phyloP scores from a whole-genome alignment of 1,284 basidiomycete species.

The Ganoderma meredithae region DNA sequence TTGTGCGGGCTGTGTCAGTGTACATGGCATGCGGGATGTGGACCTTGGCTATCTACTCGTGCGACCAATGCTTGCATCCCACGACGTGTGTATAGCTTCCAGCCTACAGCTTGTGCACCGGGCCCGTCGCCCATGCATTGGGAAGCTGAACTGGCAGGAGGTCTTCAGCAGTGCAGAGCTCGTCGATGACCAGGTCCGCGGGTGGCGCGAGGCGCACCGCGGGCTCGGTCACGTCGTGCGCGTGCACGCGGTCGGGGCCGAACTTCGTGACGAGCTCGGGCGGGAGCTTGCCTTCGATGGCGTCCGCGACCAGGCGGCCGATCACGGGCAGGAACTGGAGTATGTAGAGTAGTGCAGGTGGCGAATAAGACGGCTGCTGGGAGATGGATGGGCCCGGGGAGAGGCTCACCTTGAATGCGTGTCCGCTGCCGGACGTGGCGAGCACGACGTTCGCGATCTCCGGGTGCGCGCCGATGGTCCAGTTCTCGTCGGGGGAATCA shows the following conservation, averaged over 20 bases:
- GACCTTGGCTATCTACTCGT: not conserved
- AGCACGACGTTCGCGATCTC: slow-evolving; percentile 64
- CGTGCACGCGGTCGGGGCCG: slow-evolving; percentile 51
- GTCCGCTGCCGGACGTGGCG: slow-evolving; percentile 83
- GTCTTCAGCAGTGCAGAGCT: slow-evolving; percentile 60
- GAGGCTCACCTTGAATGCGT: slow-evolving; percentile 77
- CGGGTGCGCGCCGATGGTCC: slow-evolving; percentile 78
- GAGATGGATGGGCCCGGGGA: not conserved
- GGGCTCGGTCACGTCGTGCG: slow-evolving; percentile 44
- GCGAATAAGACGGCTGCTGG: not conserved
- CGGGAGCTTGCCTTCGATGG: slow-evolving; percentile 70
- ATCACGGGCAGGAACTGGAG: slow-evolving; percentile 83
- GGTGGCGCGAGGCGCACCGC: slow-evolving; percentile 32
- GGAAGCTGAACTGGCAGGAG: slow-evolving; percentile 38
- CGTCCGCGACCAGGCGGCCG: slow-evolving; percentile 76
- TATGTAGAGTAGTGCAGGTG: not conserved
- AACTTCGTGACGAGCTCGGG: slow-evolving; percentile 60
- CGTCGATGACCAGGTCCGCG: slow-evolving; percentile 52
- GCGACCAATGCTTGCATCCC: not conserved
- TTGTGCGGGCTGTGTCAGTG: not conserved
- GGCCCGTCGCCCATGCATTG: not conserved
- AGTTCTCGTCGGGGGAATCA: slow-evolving; percentile 80
- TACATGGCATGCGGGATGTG: not conserved
- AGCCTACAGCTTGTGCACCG: not conserved
- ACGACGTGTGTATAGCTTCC: not conserved